Evolutionary conservation across 2,329 filamentous ascomycete genomes (phyloP), one percentile per base, ranked within the genome.

Genomic region (Xylaria digitata): DNA sequence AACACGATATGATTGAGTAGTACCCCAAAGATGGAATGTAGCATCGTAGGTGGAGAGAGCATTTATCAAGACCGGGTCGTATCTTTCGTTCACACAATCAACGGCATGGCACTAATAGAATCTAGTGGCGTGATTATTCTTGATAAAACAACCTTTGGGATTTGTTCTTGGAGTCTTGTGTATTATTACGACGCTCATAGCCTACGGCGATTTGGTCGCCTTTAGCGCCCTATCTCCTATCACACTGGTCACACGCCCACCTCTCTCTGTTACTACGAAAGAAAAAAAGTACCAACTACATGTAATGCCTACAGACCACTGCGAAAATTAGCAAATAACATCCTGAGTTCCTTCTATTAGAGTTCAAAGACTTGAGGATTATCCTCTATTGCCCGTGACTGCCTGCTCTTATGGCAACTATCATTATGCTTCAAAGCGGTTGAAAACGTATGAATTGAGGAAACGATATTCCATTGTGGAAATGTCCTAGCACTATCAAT

Each of bases 21-120:
- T 23, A 11, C 21, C 32, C 65, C 52, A 21, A 59, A 55, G 52
- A 65, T 50, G 65, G 65, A 67, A 67, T 58, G 65, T 67, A 62
- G 40, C 54, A 67, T 67, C 55, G 46, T 1, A 48, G 42, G 65
- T 65, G 65, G 65, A 45, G 65, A 21, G 26, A 55, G 21, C 45
- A 34, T 63, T 53, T 53, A 60, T 55, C 61, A 62, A n/a, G 50
- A 52, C 34, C 30, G 26, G 43, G 23, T 58, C 45, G n/a, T 17
- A 49, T 32, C 56, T 34, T 49, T 43, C 40, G 40, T 32, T 13
- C 57, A 40, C 26, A 32, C 19, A 26, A 42, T 21, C 45, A 40
- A n/a, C 19, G 21, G 37, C 45, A 53, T 46, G 6, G 8, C 9
- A 23, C 37, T 34, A 32, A 9, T 13, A 43, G 21, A 1, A 54